Conservation (phyloP, 2,329 filamentous ascomycete genomes). For the Epichloe uncinata region DNA sequence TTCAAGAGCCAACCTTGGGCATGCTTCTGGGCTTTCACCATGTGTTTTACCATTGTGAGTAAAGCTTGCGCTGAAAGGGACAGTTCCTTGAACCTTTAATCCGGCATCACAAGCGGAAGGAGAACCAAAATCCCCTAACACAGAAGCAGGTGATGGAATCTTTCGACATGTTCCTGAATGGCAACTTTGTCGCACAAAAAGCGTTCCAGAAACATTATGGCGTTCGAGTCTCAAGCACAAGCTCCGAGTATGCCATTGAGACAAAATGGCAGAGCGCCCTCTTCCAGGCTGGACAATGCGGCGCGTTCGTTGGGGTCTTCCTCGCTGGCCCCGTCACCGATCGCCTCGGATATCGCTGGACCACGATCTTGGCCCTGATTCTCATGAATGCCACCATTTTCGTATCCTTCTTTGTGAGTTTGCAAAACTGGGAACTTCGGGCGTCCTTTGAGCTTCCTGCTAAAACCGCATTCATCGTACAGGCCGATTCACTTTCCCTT, state of each 20-base stretch:
- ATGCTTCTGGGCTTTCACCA: constrained; percentile 32
- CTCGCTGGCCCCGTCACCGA: constrained; percentile 25
- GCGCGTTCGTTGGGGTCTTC: constrained; percentile 23
- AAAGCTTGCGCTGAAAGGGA: neutral
- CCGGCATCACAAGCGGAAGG: no score
- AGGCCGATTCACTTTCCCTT: constrained; percentile 22
- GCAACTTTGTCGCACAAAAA: constrained; percentile 30
- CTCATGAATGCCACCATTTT: constrained; percentile 26
- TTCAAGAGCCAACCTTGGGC: constrained; percentile 29
- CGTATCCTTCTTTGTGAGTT: constrained; percentile 39
- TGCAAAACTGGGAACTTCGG: no score
- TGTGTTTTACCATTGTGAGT: constrained; percentile 37
- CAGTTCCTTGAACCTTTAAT: no score
- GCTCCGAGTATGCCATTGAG: constrained; percentile 16
- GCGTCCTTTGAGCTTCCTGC: neutral
- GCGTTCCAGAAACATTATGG: constrained; percentile 27
- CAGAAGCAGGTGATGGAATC: constrained; percentile 33
- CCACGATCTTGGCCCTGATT: constrained; percentile 23
- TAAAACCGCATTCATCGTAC: neutral
- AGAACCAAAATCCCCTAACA: no score
- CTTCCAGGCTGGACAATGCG: constrained; percentile 20
- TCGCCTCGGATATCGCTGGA: constrained; percentile 23
- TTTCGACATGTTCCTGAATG: constrained; percentile 34
- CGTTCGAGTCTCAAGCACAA: constrained; percentile 9
- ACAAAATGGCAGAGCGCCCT: constrained; percentile 28